Base-by-base conservation (phyloP, 2,329 filamentous ascomycete species). In the Apiospora sp. region DNA sequence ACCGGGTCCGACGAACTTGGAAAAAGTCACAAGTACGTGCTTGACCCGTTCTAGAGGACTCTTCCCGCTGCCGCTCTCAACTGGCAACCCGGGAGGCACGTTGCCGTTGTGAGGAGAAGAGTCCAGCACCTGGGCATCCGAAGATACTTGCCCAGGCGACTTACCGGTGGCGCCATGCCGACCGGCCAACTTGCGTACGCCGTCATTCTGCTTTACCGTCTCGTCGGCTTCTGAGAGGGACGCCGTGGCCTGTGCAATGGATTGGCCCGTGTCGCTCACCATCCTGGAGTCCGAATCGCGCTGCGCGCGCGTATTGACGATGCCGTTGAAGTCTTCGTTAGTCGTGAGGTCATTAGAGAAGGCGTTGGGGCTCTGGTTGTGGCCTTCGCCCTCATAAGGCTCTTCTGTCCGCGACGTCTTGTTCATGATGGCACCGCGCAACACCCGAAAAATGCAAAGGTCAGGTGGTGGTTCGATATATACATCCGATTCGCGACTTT, bases 1-100 rank as follows among this genome's bases (percentile, higher is more conserved):
- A 1, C 92, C 92, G 13, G 92, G 91, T 0, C 92, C 92, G 68
- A 93, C 82, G 80, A 93, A 91, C 74, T 83, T 86, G 61, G 83
- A 79, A 77, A 89, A 89, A 51, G 87, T 90, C 75, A 82, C 69
- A 61, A 88, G 30, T 22, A 81, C 74, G 22, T 80, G 71, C 67
- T 76, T 75, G 10, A 81, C 64, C 46, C 73, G 73, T 30, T 49
- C 72, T 69, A 74, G 71, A 70, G 73, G 72, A 71, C 54, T 73
- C 69, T 73, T 70, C 73, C 73, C 44, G 13, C 34, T 54, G 27
- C 34, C 46, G 34, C 68, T 51, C 46, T 16, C 34, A 49, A 41
- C 46, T 4, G 46, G 37, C 34, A 51, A 16, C 22, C 30, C 48
- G 19, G 68, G 37, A 4, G 48, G 24, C 68, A 67, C 71, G 70